Evolutionary conservation across 108 stramenopile species (phyloP), one percentile per base, ranked within the genome.

Genomic region (Nannochloropsis salina): DNA sequence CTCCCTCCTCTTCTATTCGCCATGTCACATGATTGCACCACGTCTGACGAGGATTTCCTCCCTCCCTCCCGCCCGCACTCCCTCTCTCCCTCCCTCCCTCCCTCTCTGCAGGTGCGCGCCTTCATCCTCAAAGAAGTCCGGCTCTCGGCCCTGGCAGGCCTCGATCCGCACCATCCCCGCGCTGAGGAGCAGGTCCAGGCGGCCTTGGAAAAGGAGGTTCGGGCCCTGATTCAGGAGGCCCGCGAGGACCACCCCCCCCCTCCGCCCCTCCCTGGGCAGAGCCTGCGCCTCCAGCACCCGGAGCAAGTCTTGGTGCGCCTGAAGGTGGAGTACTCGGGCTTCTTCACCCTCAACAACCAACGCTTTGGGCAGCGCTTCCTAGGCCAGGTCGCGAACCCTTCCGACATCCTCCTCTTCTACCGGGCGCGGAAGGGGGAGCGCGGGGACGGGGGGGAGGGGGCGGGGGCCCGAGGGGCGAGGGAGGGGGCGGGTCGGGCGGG

Each of bases 271-370:
- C 47, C 47, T 51, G 83, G 41, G 42, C 41, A 44, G 18, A 1
- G 10, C 86, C 80, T 80, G 80, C 45, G 41, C 42, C n/a, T 89
- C 11, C 82, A 80, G 31, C 42, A 86, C 44, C 80, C 82, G 18
- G 93, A 95, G 2, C 92, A 94, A 83, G 95, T 96, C 1, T 89
- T 99, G 44, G 94, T 98, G 40, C 94, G 98, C 22, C 90, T 99
- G 15, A 92, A 92, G 80, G 97, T 99, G 31, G 98, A 99, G 85
- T 96, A 98, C 86, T 89, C 97, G 42, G 96, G 96, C 20, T 98
- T 98, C 88, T 89, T 95, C 15, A 92, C 94, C 31, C 83, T 98
- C 82, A 96, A 95, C 87, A 96, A 95, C 90, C 95, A 96, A 86
- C 89, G 95, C 21, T 93, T 92, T 45, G 92, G 87, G 18, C 84